Evolutionary conservation across 306 rosid species (phyloP), one percentile per base, ranked within the genome.

Genomic region (Cicer cuneatum): DNA sequence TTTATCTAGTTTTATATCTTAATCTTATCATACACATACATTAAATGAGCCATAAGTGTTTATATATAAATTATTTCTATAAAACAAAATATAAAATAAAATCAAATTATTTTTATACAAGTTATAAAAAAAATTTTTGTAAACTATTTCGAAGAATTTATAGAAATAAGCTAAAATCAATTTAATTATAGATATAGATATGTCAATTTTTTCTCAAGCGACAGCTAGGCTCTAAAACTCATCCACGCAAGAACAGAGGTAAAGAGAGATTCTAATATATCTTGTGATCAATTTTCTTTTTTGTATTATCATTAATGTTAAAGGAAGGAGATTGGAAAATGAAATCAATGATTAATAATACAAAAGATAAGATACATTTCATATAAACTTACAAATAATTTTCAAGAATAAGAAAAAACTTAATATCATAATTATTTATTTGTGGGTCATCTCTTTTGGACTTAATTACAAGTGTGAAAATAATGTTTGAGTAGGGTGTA

Each of bases 381-480:
- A 29, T 10, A 14, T 39, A 62, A 38, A 52, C 2, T 52, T 54
- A 13, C 29, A 38, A 51, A 10, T 15, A 29, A 7, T 49, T 52
- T 37, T 52, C 37, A 69, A 16, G 33, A 69, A 47, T 2, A 13
- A 47, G 53, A 5, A 47, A 47, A 47, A 12, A 47, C 8, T 13
- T 47, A 0, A 47, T 13, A 51, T 51, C 24, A 15, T 15, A 14
- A 51, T 53, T 18, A 8, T 33, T 13, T 59, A 59, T 29, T 1
- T 59, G 67, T 37, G 67, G 67, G 49, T 2, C 5, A 63, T 40
- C 42, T 67, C 14, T 51, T 69, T 51, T 51, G 74, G 18, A 52
- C 16, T 49, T 21, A 18, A 29, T 4, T 10, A 18, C 43, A 35
- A n/a, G 33, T 49, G 46, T 66, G 46, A 8, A 15, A 69, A 39